phyloP scores from a whole-genome alignment of 345 rosid species.

The Brassica rapa region DNA sequence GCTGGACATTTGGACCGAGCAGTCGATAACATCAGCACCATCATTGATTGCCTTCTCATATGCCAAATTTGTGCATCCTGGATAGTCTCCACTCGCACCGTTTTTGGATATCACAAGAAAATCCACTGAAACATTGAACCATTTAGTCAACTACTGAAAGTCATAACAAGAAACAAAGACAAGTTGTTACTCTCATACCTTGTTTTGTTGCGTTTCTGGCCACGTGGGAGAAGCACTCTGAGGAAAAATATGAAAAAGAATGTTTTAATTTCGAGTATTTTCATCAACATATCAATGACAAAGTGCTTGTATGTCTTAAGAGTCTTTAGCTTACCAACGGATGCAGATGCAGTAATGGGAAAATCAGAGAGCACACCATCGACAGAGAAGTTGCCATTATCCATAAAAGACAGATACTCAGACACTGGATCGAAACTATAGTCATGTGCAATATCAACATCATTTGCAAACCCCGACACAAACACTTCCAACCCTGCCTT shows the following conservation, averaged over 20 bases:
- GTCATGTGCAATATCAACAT: constrained; percentile 62
- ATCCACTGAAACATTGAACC: constrained; percentile 45
- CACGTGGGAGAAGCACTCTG: constrained; percentile 78
- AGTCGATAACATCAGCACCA: constrained; percentile 78
- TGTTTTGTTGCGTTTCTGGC: constrained; percentile 54
- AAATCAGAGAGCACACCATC: constrained; percentile 92
- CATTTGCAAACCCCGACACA: constrained; percentile 77
- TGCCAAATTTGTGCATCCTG: constrained; percentile 82
- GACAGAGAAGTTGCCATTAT: constrained; percentile 82
- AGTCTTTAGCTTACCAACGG: constrained; percentile 51
- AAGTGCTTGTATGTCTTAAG: constrained; percentile 1
- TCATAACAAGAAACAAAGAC: constrained; percentile 1
- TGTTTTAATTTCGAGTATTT: not conserved
- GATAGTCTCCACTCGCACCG: constrained; percentile 97
- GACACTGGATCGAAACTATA: constrained; percentile 80
- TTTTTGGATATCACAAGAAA: constrained; percentile 61
- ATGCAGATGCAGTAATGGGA: constrained; percentile 74
- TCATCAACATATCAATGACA: not conserved
- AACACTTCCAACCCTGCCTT: constrained; percentile 75
- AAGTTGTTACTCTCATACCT: constrained; percentile 49
- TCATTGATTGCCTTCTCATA: constrained; percentile 65
- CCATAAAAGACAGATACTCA: constrained; percentile 66
- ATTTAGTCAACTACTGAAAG: constrained; percentile 6
- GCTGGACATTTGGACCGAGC: constrained; percentile 83
- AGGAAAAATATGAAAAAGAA: constrained; percentile 8